These are phyloP conservation scores for Suhomyces xylopsoci DNA, from an alignment of 805 yeast genomes.

Conservation along the genomic window DNA sequence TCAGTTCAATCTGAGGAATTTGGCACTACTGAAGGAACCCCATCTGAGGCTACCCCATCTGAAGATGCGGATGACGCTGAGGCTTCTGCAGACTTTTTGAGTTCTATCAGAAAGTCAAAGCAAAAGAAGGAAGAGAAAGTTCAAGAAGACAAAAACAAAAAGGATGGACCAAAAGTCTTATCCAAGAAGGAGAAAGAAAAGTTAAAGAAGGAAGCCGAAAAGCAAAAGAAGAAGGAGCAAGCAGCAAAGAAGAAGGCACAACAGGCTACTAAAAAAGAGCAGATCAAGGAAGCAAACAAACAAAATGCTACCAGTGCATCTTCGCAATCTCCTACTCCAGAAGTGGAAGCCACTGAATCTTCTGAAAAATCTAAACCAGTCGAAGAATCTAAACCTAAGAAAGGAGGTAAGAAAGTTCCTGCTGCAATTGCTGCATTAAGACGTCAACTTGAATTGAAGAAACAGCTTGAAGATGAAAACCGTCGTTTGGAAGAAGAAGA, in stretches of 20 bases:
- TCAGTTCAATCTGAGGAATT: constrained; percentile 36
- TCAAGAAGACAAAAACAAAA: constrained; percentile 52
- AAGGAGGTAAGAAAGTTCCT: constrained; percentile 75
- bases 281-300: constrained; percentile 48
- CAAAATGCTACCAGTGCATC: constrained; percentile 35
- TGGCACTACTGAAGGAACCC: constrained; percentile 27
- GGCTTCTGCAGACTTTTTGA: constrained; percentile 59
- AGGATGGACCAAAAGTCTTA: constrained; percentile 69
- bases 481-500: constrained; percentile 70
- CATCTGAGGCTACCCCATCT: constrained; percentile 20
- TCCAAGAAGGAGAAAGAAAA: constrained; percentile 92
- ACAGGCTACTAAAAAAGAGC: constrained; percentile 57
- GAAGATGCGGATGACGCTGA: constrained; percentile 40
- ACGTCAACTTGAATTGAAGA: constrained; percentile 83
- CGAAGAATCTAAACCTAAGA: constrained; percentile 31
- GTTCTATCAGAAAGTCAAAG: constrained; percentile 77
- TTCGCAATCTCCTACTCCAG: constrained; percentile 27
- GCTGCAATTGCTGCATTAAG: constrained; percentile 91
- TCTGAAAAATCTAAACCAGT: constrained; percentile 27
- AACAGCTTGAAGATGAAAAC: constrained; percentile 84
- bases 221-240: constrained; percentile 84
- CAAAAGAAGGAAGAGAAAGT: constrained; percentile 70
- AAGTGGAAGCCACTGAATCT: constrained; percentile 35
- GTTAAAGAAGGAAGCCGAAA: constrained; percentile 91
- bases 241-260: constrained; percentile 82